Base-by-base conservation (phyloP, 768 basidiomycete genomes). In the Mrakia frigida region DNA sequence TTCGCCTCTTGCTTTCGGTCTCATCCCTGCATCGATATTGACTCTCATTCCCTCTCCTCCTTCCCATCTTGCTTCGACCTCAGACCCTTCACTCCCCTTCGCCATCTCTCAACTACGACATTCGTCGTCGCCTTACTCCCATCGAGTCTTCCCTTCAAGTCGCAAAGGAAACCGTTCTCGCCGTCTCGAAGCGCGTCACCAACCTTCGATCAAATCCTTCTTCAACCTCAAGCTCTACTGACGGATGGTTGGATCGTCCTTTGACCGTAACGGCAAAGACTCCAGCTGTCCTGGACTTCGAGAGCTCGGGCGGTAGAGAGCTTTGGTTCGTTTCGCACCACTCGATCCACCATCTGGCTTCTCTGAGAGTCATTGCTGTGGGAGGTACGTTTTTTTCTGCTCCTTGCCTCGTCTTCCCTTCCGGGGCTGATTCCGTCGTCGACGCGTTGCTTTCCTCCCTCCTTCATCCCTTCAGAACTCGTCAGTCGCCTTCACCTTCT, bases 111-210 rank as follows among this genome's bases (percentile, higher is more conserved):
- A 63, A 63, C 61, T 63, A 63, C 16, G 61, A 63, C 61, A 9
- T 63, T 33, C 61, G 61, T 37, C 61, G 61, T 18, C 61, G 61
- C 21, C 61, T 33, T 14, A 37, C 35, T 31, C 61, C 61, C 6
- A 37, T 63, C 61, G 61, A 63, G 21, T 63, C 61, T 1, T 63
- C 61, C n/a, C 31, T 63, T 33, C 28, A 33, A 33, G 61, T 31
- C n/a, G 61, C 61, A 16, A 37, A 63, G 31, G 61, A 63, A 35
- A 31, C 28, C 6, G 21, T 63, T 16, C 61, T 63, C 33, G 18
- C 61, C n/a, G 61, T 63, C 10, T 63, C 61, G 7, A n/a, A 35
- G 37, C 61, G 61, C 61, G 61, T 63, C 61, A 33, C 61, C 61
- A 33, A 63, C 0, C 61, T 63, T 33, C 61, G 31, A 1, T 33